phyloP scores from a whole-genome alignment of 768 basidiomycete species.

The Zangia roseola region DNA sequence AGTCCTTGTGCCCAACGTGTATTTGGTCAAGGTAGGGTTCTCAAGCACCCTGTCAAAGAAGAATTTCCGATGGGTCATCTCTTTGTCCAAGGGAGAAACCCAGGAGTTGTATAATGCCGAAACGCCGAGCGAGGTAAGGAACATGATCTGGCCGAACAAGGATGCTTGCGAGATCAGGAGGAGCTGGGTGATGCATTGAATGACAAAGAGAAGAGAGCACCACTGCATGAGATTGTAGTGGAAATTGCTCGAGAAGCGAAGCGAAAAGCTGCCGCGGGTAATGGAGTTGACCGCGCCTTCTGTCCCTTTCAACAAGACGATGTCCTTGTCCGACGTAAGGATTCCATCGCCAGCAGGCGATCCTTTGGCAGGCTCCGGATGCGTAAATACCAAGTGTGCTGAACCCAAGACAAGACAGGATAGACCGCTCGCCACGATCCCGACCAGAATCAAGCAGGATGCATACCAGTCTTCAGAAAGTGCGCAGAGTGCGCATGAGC shows the following conservation, averaged over 20 bases:
- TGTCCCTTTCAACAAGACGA: slow-evolving; percentile 27
- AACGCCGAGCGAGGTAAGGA: slow-evolving; percentile 24
- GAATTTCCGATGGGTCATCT: slow-evolving; percentile 12
- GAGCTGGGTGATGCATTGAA: slow-evolving; percentile 29
- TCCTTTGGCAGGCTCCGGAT: slow-evolving; percentile 23
- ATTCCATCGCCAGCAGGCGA: slow-evolving; percentile 31
- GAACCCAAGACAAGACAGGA: slow-evolving; percentile 26
- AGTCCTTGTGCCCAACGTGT: slow-evolving; percentile 15
- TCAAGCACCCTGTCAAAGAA: slow-evolving; percentile 10
- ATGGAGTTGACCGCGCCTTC: slow-evolving; percentile 31
- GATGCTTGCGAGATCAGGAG: slow-evolving; percentile 29
- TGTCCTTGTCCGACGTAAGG: slow-evolving; percentile 14
- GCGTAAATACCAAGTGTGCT: slow-evolving; percentile 20
- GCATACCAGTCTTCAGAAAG: slow-evolving; percentile 25
- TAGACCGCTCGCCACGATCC: slow-evolving; percentile 30
- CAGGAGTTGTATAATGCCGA: slow-evolving; percentile 27
- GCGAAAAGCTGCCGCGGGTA: slow-evolving; percentile 26
- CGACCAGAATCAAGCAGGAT: slow-evolving; percentile 27
- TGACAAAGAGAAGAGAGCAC: slow-evolving; percentile 21
- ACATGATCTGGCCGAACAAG: slow-evolving; percentile 32
- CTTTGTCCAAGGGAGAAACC: slow-evolving; percentile 33
- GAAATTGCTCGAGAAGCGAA: slow-evolving; percentile 16
- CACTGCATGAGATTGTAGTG: slow-evolving; percentile 14
- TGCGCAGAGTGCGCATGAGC: slow-evolving; percentile 18
- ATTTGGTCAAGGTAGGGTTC: slow-evolving; percentile 14